phyloP scores from a whole-genome alignment of 2,329 filamentous ascomycete species.

The Calonectria montana region DNA sequence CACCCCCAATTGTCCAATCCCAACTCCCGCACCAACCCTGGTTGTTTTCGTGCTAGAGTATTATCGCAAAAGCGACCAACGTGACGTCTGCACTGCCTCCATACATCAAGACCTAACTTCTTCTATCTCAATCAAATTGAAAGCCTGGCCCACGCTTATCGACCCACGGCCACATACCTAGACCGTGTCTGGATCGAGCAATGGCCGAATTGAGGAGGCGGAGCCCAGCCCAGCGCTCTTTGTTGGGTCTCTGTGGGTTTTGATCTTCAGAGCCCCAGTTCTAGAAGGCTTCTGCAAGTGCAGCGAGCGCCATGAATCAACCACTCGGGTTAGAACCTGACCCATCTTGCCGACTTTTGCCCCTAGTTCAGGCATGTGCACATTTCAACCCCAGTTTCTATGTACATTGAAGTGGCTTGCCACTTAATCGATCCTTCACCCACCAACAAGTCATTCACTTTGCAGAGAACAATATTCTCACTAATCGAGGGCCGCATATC shows the following conservation, averaged over 20 bases:
- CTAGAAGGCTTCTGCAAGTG: constrained; percentile 18
- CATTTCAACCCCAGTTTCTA: not conserved
- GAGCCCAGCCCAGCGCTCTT: not conserved
- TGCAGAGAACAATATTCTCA: not conserved
- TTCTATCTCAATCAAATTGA: not conserved
- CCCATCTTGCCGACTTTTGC: not conserved
- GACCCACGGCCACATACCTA: not conserved
- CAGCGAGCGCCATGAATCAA: not conserved
- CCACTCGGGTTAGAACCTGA: constrained; percentile 8
- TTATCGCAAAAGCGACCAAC: constrained; percentile 5
- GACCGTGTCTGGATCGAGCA: not conserved
- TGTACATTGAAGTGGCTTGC: not conserved
- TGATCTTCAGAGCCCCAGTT: not conserved
- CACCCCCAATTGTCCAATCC: not conserved
- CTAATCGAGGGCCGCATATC: constrained; percentile 7
- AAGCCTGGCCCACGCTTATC: constrained; percentile 2
- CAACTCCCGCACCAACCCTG: not conserved
- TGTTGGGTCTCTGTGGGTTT: not conserved
- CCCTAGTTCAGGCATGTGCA: not conserved
- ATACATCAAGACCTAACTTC: constrained; percentile 5
- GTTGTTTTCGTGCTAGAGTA: not conserved
- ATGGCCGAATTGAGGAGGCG: not conserved
- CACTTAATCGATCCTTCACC: not conserved
- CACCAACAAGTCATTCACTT: not conserved
- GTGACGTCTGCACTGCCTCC: constrained; percentile 26